phyloP scores from a whole-genome alignment of 331 rosid species.

The Acacia pycnantha region DNA sequence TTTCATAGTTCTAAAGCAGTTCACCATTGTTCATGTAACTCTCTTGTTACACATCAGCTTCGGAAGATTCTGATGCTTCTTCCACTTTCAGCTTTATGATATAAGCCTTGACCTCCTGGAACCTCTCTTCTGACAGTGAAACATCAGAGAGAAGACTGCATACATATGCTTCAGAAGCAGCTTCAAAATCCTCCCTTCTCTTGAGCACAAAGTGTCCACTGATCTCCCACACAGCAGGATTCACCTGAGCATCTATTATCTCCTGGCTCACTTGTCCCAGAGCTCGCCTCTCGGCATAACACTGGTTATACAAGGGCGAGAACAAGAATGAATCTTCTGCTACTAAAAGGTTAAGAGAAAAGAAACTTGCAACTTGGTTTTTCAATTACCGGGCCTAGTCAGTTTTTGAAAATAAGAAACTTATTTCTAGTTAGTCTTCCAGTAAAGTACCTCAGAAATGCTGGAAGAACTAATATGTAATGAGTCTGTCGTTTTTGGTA shows the following conservation, averaged over 20 bases:
- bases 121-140: conserved; percentile 30
- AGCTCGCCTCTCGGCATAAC: conserved; percentile 36
- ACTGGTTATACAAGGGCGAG: conserved; percentile 1
- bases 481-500: not conserved
- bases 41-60: not conserved
- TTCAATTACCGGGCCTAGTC: not conserved
- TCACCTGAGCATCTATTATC: conserved; percentile 17
- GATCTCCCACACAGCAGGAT: conserved; percentile 41
- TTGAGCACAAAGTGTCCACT: conserved; percentile 36
- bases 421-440: not conserved
- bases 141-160: conserved; percentile 35
- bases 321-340: not conserved
- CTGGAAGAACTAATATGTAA: not conserved
- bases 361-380: not conserved
- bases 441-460: not conserved
- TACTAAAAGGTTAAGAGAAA: not conserved
- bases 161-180: conserved; percentile 25
- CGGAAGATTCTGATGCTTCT: conserved; percentile 14
- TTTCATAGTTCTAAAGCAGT: conserved; percentile 10
- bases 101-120: conserved; percentile 31
- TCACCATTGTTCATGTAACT: not conserved
- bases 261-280: conserved; percentile 32
- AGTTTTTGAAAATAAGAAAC: not conserved
- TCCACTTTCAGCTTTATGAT: conserved; percentile 18
- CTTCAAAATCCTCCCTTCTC: conserved; percentile 30